Percentiles rank a stretch among this genome's conserved stretches.
Conservation (phyloP, 148 eudicot genomes). For the Beta vulgaris region DNA sequence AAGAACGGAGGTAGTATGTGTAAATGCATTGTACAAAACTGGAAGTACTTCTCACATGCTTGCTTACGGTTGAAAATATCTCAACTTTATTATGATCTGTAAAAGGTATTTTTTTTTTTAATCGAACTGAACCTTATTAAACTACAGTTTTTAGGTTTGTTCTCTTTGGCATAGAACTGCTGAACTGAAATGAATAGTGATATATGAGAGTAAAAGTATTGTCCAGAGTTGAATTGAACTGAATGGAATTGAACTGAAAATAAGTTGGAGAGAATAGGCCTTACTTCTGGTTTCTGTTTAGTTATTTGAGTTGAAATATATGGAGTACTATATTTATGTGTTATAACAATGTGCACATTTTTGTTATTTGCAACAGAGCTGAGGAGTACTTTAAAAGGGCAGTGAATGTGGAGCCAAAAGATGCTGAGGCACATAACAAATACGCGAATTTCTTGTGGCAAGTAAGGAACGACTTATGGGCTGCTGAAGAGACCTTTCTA, state of each 20-base stretch:
- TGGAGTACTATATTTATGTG: not conserved
- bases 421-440: conserved; percentile 80
- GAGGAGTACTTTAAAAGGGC: conserved; percentile 90
- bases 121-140: conserved; percentile 1
- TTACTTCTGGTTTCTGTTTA: no score
- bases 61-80: not conserved
- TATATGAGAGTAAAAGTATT: no score
- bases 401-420: conserved; percentile 63
- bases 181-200: no score
- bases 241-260: no score
- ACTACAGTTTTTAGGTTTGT: no score
- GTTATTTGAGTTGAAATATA: not conserved
- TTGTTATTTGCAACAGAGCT: conserved; percentile 51
- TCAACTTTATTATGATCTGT: not conserved
- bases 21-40: conserved; percentile 15
- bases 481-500: conserved; percentile 83
- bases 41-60: conserved; percentile 4
- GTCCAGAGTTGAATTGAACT: no score
- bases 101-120: not conserved
- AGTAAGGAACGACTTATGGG: conserved; percentile 82
- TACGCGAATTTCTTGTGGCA: conserved; percentile 91
- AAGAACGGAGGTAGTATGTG: no score
- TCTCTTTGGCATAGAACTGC: no score
- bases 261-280: no score
- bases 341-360: not conserved